These are phyloP conservation scores for Podaxis mareebaensis DNA, from an alignment of 768 basidiomycete genomes.

Conservation along the genomic window DNA sequence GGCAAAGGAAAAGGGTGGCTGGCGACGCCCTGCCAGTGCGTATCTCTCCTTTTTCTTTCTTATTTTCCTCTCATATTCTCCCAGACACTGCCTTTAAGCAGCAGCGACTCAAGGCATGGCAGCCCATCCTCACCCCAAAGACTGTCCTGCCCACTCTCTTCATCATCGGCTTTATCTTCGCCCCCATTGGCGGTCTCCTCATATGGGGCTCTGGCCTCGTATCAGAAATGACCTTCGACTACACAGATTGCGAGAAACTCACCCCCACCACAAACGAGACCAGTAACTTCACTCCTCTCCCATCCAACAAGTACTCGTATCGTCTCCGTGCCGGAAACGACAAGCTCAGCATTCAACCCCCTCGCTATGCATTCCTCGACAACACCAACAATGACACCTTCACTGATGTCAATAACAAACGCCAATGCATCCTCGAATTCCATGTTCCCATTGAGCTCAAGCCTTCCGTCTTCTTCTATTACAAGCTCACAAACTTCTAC, in stretches of 20 bases:
- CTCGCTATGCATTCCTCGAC: slow-evolving; percentile 76
- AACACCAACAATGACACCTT: slow-evolving; percentile 46
- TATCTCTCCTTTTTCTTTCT: slow-evolving; percentile 20
- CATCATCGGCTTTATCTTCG: slow-evolving; percentile 92
- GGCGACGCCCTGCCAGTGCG: slow-evolving; percentile 84
- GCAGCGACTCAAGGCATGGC: slow-evolving; percentile 99
- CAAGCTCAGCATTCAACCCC: slow-evolving; percentile 36
- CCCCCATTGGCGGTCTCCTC: slow-evolving; percentile 92
- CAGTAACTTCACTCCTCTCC: slow-evolving; percentile 51
- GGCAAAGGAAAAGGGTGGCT: slow-evolving; percentile 82
- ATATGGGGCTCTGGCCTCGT: slow-evolving; percentile 86
- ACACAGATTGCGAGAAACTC: slow-evolving; percentile 84
- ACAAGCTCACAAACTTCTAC: slow-evolving; percentile 95
- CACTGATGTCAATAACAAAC: slow-evolving; percentile 41
- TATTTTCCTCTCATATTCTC: slow-evolving; percentile 18
- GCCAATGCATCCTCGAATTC: slow-evolving; percentile 80
- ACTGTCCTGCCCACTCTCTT: slow-evolving; percentile 97
- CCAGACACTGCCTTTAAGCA: slow-evolving; percentile 99
- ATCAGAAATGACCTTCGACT: slow-evolving; percentile 93
- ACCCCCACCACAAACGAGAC: slow-evolving; percentile 40
- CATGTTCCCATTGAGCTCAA: slow-evolving; percentile 76
- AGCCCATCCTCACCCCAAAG: slow-evolving; percentile 97
- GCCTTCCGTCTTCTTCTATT: slow-evolving; percentile 86
- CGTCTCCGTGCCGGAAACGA: slow-evolving; percentile 56
- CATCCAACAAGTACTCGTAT: slow-evolving; percentile 68